Evolutionary conservation across 345 rosid genomes (phyloP), one percentile per base, ranked within the genome.

Genomic region (Populus ilicifolia): DNA sequence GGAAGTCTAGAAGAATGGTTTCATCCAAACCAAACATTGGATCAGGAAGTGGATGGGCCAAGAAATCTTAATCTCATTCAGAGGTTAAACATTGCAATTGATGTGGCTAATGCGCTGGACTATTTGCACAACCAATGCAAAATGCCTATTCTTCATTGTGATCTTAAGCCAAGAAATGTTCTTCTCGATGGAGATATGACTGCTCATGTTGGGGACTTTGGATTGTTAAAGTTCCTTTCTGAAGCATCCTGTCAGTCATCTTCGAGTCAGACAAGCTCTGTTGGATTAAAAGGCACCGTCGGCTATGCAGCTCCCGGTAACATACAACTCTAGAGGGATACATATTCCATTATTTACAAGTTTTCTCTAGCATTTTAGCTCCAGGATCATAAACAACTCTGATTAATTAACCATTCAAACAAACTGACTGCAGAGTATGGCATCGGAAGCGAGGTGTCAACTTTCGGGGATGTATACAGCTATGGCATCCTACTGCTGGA

Each of bases 401-500:
- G 35, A 33, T 29, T 33, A 54, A 14, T 35, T 25, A n/a, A 54
- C 10, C 25, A 20, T 54, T n/a, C 25, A 21, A 21, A 54, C 61
- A 54, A 54, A 54, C 35, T 76, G 23, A 54, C 35, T 68, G 36
- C 71, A 80, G 82, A 27, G 29, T 75, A 62, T 5, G 83, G 83
- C 1, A n/a, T 25, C 3, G 79, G 52, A 21, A 72, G 79, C 35
- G 27, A 5, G 72, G 72, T 63, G 33, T 75, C 79, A 0, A 75
- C 59, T 56, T n/a, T 2, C 4, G 62, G 62, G 12, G 76, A 85
- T 18, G 77, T 83, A 46, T 76, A 83, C 80, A 83, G 88, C 79
- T 85, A 75, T 52, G 86, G 86, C 36, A 78, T 83, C 64, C 39
- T 85, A 17, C 50, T 85, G 82, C 46, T 85, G 33, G 88, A 85